Base-by-base conservation (phyloP, 106 monocot species). In the Ottelia alismoides region DNA sequence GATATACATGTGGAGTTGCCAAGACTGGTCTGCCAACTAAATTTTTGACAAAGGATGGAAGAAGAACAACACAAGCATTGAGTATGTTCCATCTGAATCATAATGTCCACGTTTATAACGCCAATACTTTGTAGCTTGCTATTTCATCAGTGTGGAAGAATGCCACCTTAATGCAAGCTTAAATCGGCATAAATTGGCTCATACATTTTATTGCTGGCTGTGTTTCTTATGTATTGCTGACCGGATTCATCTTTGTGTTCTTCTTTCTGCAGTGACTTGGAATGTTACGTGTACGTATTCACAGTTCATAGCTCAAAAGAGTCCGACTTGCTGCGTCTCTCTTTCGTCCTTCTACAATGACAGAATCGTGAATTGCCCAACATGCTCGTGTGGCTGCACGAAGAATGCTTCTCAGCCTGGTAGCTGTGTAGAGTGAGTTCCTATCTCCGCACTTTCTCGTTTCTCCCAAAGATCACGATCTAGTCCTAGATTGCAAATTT, bases 251-350 rank as follows among this genome's bases (percentile, higher is more conserved):
- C 17, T n/a, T n/a, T n/a, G n/a, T n/a, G n/a, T n/a, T n/a, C n/a
- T n/a, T n/a, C n/a, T n/a, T n/a, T n/a, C n/a, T n/a, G n/a, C 49
- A 92, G 91, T 71, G 77, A 92, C 85, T 45, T 92, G 91, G 91
- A 59, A 75, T 28, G 70, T 85, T 45, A 78, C 54, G 14, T 92
- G 85, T 21, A 73, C 78, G 11, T 92, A 52, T 53, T 85, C 85
- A n/a, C 78, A 85, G 55, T 78, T 79, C 48, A 64, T 61, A 48
- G 78, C 63, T 45, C 67, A 70, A 5, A 54, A 2, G 23, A 31
- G 22, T 47, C 81, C 80, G 0, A 70, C 50, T 22, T 92, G 91
- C 66, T 92, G 91, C 31, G 91, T 92, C 49, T 92, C 85, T 20
- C 52, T 85, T 19, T 92, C 91, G 1, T 61, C 77, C 11, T 92